Evolutionary conservation across 2,329 filamentous ascomycete genomes (phyloP).

Genomic region (Diaporthe velutina): DNA sequence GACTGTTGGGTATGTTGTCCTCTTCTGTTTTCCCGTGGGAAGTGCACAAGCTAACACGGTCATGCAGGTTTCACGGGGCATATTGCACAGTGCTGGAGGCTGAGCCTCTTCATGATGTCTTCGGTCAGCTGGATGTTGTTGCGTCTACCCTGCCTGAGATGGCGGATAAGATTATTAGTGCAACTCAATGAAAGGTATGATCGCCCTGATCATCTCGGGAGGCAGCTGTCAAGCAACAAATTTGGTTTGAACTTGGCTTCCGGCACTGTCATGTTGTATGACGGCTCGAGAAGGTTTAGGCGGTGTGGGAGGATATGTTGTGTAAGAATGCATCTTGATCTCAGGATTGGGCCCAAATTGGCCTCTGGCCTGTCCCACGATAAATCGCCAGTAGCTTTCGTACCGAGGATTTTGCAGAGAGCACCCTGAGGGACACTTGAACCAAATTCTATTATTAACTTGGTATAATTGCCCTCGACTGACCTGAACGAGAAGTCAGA

Average conservation of each 20-base stretch:
- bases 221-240: too few relatives aligned
- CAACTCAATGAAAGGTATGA: conserved; percentile 10
- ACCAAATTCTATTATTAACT: neutral
- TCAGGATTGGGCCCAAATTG: too few relatives aligned
- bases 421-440: neutral
- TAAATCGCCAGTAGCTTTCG: neutral
- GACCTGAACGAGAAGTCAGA: neutral
- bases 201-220: neutral
- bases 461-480: too few relatives aligned
- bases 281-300: neutral
- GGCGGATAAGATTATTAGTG: conserved; percentile 53
- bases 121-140: conserved; percentile 63
- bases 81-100: conserved; percentile 65
- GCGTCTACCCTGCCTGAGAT: conserved; percentile 58
- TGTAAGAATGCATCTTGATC: neutral
- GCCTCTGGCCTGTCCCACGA: too few relatives aligned
- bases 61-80: conserved; percentile 58
- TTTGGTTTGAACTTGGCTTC: neutral
- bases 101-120: conserved; percentile 62
- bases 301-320: neutral
- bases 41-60: neutral
- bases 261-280: neutral
- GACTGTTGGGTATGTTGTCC: conserved; percentile 52
- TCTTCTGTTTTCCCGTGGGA: neutral
- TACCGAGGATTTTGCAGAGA: too few relatives aligned